Conservation (phyloP, 345 rosid genomes). For the Populus pruinosa region DNA sequence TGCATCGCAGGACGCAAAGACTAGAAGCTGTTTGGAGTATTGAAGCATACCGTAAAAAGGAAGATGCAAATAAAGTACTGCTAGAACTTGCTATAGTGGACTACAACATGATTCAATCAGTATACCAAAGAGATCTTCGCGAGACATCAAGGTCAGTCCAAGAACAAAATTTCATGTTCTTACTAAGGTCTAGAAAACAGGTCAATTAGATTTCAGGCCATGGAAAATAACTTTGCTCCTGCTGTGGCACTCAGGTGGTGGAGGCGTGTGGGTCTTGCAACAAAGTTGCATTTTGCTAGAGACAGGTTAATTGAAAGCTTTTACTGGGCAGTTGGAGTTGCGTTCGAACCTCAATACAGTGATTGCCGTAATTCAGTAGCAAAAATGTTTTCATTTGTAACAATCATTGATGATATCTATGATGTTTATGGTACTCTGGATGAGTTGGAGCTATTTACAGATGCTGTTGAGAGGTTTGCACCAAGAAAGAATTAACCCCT, state of each 20-base stretch:
- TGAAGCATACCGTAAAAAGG: constrained; percentile 6
- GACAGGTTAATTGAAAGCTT: constrained; percentile 12
- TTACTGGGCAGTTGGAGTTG: constrained; percentile 17
- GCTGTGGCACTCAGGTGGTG: constrained; percentile 20
- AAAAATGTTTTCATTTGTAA: constrained; percentile 4
- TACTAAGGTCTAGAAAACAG: not conserved
- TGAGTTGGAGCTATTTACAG: constrained; percentile 21
- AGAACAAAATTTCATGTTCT: not conserved
- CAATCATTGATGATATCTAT: constrained; percentile 21
- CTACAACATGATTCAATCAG: constrained; percentile 20
- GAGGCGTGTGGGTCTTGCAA: constrained; percentile 9
- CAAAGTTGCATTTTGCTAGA: constrained; percentile 16
- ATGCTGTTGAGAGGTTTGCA: constrained; percentile 23
- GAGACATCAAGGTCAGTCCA: constrained; percentile 10
- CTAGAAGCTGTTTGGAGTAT: constrained; percentile 23
- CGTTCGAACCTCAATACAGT: constrained; percentile 3
- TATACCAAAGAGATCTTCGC: constrained; percentile 17
- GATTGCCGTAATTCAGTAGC: constrained; percentile 12
- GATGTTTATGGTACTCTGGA: constrained; percentile 20
- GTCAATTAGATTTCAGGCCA: not conserved
- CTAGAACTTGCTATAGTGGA: constrained; percentile 24
- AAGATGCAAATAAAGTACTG: constrained; percentile 1
- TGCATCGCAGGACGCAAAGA: constrained; percentile 6
- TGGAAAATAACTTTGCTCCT: not conserved
- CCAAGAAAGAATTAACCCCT: not conserved